A percentile compares a stretch with the other conserved stretches of the same genome.
phyloP scores from a whole-genome alignment of 148 eudicot genomes.

The Arctostaphylos glauca region DNA sequence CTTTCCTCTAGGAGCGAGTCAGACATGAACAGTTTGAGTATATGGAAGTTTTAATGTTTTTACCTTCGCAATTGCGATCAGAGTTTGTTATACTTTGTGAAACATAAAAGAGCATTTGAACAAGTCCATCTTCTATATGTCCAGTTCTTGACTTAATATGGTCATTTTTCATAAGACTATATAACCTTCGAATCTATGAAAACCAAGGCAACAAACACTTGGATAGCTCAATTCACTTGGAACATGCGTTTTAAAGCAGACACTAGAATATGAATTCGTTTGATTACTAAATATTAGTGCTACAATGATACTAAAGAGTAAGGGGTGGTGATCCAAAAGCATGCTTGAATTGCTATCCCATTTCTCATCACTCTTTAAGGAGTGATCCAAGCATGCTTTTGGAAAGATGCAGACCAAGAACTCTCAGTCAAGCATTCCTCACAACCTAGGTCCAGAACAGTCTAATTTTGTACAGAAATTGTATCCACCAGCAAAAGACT shows the following conservation, averaged over 20 bases:
- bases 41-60: neutral
- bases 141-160: neutral
- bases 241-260: neutral
- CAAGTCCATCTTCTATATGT: neutral
- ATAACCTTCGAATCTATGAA: neutral
- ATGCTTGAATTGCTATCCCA: neutral
- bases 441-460: neutral
- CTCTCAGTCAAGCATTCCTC: slow-evolving; percentile 6
- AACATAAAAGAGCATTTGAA: neutral
- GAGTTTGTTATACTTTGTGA: neutral
- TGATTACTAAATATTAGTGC: neutral
- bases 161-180: neutral
- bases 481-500: neutral
- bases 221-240: neutral
- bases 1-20: neutral
- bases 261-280: neutral
- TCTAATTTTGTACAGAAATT: neutral
- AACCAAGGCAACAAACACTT: neutral
- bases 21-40: neutral
- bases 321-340: slow-evolving; percentile 2
- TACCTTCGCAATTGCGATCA: neutral
- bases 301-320: neutral
- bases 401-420: neutral
- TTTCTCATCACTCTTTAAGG: neutral
- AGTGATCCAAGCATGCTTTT: neutral